Base-by-base conservation (phyloP, 805 yeast genomes). In the Starmerella asiatica region DNA sequence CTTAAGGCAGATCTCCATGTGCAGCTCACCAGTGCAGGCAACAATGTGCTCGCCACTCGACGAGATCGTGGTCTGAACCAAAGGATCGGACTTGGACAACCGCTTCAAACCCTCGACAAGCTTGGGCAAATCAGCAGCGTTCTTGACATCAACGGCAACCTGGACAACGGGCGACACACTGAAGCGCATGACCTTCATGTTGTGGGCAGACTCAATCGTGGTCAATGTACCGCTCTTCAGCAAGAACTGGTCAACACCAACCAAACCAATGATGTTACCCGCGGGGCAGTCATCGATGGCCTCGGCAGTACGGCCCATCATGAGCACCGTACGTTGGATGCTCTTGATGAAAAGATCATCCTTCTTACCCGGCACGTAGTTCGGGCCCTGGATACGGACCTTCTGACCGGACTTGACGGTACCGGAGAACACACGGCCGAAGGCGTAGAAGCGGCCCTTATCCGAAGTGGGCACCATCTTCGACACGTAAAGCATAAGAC, bases 391-490 rank as follows among this genome's bases (percentile, higher is more conserved):
- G 64, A 88, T 88, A 76, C 98, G 83, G 64, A 88, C 94, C 83
- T 88, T 88, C 78, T 79, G 84, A 72, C 98, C 98, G 60, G 95
- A 83, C 68, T 71, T 82, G 63, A 91, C 96, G 62, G 97, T 88
- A 85, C 98, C 98, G 59, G 97, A 82, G 75, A 88, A 88, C 67
- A 88, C 97, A 78, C 98, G 91, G 71, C 98, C 98, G 75, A 88
- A 91, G 64, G 98, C 98, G 80, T 85, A 88, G 94, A 88, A 88
- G 75, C 98, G 85, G 79, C 98, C 98, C 77, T 88, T 91, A 71
- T 88, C 98, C 59, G 97, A 88, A 67, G 98, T 88, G 71, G 98
- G 98, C 58, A 88, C 97, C 98, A 88, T 88, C 94, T 88, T 88
- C 71, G 97, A 91, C 63, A 88, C 91, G 85, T 88, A 88, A 65